phyloP scores from a whole-genome alignment of 768 basidiomycete genomes.

The Suillus plorans region DNA sequence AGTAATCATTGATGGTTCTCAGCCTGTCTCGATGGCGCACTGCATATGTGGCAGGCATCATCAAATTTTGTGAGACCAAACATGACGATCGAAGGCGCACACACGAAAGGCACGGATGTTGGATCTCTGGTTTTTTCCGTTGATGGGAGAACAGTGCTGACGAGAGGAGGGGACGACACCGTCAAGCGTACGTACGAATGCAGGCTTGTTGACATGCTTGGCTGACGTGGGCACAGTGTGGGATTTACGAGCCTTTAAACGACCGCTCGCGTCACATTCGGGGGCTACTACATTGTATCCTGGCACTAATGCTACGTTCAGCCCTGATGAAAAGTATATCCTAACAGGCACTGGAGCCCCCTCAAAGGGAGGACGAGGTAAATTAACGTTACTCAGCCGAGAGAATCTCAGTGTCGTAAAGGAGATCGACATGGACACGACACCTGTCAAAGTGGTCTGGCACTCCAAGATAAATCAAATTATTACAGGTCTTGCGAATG shows the following conservation, averaged over 20 bases:
- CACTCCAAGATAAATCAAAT: slow-evolving; percentile 98
- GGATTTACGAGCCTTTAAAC: slow-evolving; percentile 91
- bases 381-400: slow-evolving; percentile 71
- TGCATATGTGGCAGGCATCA: slow-evolving; percentile 91
- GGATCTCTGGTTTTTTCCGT: slow-evolving; percentile 87
- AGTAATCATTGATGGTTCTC: slow-evolving; percentile 12
- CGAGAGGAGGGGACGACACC: slow-evolving; percentile 92
- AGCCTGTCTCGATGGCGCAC: slow-evolving; percentile 90
- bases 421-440: slow-evolving; percentile 66
- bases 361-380: slow-evolving; percentile 66
- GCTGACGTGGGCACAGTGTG: slow-evolving; percentile 60
- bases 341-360: slow-evolving; percentile 79
- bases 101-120: slow-evolving; percentile 81
- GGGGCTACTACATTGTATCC: slow-evolving; percentile 80
- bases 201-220: neutral
- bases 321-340: slow-evolving; percentile 88
- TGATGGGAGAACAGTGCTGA: slow-evolving; percentile 82
- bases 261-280: slow-evolving; percentile 70
- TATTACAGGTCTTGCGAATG: slow-evolving; percentile 83
- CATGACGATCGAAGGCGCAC: slow-evolving; percentile 83
- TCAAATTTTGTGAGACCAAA: slow-evolving; percentile 94
- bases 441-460: slow-evolving; percentile 91
- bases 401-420: slow-evolving; percentile 69
- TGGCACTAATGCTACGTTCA: slow-evolving; percentile 91
- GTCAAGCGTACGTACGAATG: slow-evolving; percentile 78